Evolutionary conservation across 2,329 filamentous ascomycete species (phyloP).

Genomic region (Amauroascus niger): DNA sequence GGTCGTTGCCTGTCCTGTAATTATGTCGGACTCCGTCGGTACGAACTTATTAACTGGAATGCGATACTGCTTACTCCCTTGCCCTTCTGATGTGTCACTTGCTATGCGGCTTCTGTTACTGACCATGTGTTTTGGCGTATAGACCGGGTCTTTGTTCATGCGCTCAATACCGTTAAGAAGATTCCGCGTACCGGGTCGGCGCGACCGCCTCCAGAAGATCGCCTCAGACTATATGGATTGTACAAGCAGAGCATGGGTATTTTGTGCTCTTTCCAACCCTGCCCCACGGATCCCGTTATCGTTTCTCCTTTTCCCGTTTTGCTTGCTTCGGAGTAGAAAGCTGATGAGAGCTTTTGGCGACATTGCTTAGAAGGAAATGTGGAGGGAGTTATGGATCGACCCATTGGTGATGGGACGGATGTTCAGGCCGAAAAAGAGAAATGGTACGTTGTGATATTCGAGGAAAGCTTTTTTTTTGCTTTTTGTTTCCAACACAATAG

Average conservation of each 20-base stretch:
- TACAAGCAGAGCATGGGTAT: slow-evolving; percentile 94
- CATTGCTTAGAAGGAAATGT: slow-evolving; percentile 68
- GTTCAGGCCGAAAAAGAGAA: slow-evolving; percentile 52
- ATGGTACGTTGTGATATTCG: slow-evolving; percentile 43
- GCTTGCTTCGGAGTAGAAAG: background rate
- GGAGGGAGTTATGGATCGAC: slow-evolving; percentile 83
- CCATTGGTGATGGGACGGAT: slow-evolving; percentile 45
- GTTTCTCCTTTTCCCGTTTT: background rate
- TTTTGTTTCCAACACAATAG: no score
- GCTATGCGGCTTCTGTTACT: background rate
- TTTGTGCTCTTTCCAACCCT: background rate
- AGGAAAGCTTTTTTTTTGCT: slow-evolving; percentile 14
- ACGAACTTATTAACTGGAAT: slow-evolving; percentile 18
- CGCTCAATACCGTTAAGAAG: slow-evolving; percentile 96
- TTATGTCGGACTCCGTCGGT: slow-evolving; percentile 42
- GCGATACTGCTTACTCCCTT: background rate
- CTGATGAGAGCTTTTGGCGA: slow-evolving; percentile 17
- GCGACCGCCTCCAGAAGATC: slow-evolving; percentile 73
- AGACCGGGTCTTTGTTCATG: slow-evolving; percentile 99
- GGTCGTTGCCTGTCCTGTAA: slow-evolving; percentile 13
- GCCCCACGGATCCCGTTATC: background rate
- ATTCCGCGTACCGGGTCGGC: slow-evolving; percentile 87
- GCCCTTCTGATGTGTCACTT: background rate
- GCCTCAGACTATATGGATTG: slow-evolving; percentile 87
- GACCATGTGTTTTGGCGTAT: background rate